Evolutionary conservation across 805 yeast species (phyloP).

Genomic region (Wickerhamiella cacticola): DNA sequence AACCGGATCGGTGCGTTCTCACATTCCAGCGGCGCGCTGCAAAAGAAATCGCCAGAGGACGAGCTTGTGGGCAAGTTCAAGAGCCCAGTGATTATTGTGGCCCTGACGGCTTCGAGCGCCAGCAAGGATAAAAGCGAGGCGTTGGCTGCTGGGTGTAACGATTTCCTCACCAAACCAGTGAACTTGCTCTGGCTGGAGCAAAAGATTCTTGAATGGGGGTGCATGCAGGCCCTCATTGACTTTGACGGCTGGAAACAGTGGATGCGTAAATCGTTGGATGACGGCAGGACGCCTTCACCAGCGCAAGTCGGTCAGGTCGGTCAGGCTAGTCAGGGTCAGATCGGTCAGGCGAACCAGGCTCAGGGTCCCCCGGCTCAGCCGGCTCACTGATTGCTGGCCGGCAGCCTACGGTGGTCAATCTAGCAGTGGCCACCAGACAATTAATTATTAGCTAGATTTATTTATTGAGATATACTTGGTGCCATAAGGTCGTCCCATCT

Average conservation of each 20-base stretch:
- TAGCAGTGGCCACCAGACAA: too few species aligned
- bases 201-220: constrained; percentile 91
- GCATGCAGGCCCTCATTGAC: constrained; percentile 95
- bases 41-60: constrained; percentile 29
- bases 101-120: constrained; percentile 84
- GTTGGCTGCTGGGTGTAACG: constrained; percentile 93
- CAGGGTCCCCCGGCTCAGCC: too few species aligned
- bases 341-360: not conserved
- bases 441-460: too few species aligned
- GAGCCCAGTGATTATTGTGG: constrained; percentile 96
- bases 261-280: constrained; percentile 19
- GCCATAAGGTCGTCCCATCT: not conserved
- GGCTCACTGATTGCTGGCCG: too few species aligned
- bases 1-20: constrained; percentile 61
- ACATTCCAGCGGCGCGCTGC: constrained; percentile 42
- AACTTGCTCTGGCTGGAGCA: constrained; percentile 87
- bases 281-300: not conserved
- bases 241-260: constrained; percentile 73
- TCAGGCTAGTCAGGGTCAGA: not conserved
- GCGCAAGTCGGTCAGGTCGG: not conserved
- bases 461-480: too few species aligned
- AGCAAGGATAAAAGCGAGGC: constrained; percentile 82
- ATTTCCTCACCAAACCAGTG: constrained; percentile 90
- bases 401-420: too few species aligned
- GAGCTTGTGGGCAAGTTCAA: constrained; percentile 37